Evolutionary conservation across 2,329 filamentous ascomycete species (phyloP).

Genomic region (Aaosphaeria arxii): DNA sequence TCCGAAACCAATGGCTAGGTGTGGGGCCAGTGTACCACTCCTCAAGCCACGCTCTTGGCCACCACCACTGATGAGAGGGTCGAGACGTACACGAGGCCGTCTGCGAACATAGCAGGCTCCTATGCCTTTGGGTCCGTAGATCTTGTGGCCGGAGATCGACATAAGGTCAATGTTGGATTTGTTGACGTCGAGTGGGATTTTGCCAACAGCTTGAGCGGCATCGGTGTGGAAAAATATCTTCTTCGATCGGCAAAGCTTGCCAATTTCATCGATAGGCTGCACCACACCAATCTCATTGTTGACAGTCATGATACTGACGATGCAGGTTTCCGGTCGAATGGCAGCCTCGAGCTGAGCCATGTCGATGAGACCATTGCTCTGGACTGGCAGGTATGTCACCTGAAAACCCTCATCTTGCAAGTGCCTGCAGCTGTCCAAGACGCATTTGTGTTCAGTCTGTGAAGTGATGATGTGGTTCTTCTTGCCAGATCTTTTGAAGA

Average conservation of each 20-base stretch:
- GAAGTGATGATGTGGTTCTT: slow-evolving; percentile 98
- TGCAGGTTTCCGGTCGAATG: slow-evolving; percentile 82
- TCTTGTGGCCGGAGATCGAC: slow-evolving; percentile 98
- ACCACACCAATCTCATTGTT: slow-evolving; percentile 99
- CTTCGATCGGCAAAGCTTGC: slow-evolving; percentile 82
- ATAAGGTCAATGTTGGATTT: slow-evolving; percentile 97
- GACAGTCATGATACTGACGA: slow-evolving; percentile 98
- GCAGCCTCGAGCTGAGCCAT: slow-evolving; percentile 83
- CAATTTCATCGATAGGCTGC: slow-evolving; percentile 90
- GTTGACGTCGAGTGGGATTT: slow-evolving; percentile 95
- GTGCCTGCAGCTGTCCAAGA: slow-evolving; percentile 94
- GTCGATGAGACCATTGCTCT: slow-evolving; percentile 79
- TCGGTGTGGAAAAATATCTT: slow-evolving; percentile 99
- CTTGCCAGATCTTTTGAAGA: slow-evolving; percentile 89
- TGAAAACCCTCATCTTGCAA: slow-evolving; percentile 96
- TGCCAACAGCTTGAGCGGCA: slow-evolving; percentile 94
- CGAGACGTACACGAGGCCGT: slow-evolving; percentile 86
- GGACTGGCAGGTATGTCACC: slow-evolving; percentile 92
- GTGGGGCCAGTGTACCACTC: slow-evolving; percentile 89
- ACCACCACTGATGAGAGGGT: slow-evolving; percentile 93
- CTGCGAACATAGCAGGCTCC: slow-evolving; percentile 94
- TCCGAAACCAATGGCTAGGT: slow-evolving; percentile 86
- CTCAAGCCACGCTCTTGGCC: slow-evolving; percentile 93
- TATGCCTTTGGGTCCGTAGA: slow-evolving; percentile 96
- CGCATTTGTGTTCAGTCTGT: slow-evolving; percentile 98